Base-by-base conservation (phyloP, 169 alveolate species). In the Babesia divergens region DNA sequence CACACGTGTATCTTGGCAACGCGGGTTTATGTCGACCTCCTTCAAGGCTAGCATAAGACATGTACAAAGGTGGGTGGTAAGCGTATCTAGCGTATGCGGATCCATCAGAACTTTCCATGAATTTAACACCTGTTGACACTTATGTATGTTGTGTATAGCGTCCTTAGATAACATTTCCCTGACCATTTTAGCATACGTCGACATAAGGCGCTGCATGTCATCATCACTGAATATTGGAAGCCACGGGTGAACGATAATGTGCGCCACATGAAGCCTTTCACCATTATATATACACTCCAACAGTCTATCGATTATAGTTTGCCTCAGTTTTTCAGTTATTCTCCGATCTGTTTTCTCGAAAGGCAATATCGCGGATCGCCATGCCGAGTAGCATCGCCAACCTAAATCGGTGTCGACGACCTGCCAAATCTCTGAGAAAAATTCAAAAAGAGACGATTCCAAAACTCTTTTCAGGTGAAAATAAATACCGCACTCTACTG, bases 181-280 rank as follows among this genome's bases (percentile, higher is more conserved):
- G 5, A 55, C 55, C 24, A 24, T 18, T 5, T 40, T 34, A n/a
- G 24, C 6, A 44, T 34, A 75, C 29, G 20, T 11, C n/a, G 29
- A 29, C 4, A 58, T 32, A 29, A 74, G 20, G 11, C 18, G 42
- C 16, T 37, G 32, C 13, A 68, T 50, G 29, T 65, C 65, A 6
- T 28, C 22, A 8, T 22, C 43, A 3, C 42, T 62, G 11, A 75
- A 58, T 34, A 11, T 22, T 14, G 53, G 26, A 29, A 80, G 35
- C 80, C 76, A 80, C 0, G 88, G 84, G 26, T 66, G 81, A 5
- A 71, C 64, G 18, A 80, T 50, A 14, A 80, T 59, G 42, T 72
- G 80, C 6, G 82, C n/a, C 38, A 64, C 6, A 18, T 60, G 74
- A 4, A 35, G 1, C 0, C 13, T 47, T 6, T 24, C 9, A 3